A percentile compares a stretch with the other conserved stretches of the same genome.
These are phyloP conservation scores for Raffaelea ambrosiae DNA, from an alignment of 2,329 filamentous ascomycete genomes.

Conservation along the genomic window DNA sequence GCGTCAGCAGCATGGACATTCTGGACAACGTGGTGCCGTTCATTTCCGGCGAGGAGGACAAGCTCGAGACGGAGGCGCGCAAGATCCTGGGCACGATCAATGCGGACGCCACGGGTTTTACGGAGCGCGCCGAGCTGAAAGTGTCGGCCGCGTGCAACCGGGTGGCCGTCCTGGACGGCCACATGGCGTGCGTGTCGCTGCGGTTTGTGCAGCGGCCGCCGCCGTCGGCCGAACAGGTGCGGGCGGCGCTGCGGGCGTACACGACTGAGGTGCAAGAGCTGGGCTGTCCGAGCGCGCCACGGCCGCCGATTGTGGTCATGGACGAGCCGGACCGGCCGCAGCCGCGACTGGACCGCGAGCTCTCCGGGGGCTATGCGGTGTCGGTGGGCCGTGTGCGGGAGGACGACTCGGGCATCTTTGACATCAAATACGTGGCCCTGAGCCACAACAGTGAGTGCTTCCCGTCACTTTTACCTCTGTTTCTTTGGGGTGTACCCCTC, in stretches of 20 bases:
- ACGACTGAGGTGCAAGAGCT: conserved; percentile 72
- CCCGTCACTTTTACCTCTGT: not conserved
- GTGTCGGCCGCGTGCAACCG: conserved; percentile 87
- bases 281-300: conserved; percentile 79
- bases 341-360: conserved; percentile 79
- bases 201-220: conserved; percentile 68
- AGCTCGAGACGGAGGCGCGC: conserved; percentile 86
- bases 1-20: conserved; percentile 89
- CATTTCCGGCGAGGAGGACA: conserved; percentile 91
- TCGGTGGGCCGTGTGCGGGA: conserved; percentile 81
- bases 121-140: conserved; percentile 63
- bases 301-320: conserved; percentile 75
- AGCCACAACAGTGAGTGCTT: conserved; percentile 63
- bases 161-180: conserved; percentile 90
- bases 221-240: conserved; percentile 68
- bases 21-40: conserved; percentile 93
- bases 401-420: conserved; percentile 82
- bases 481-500: no score
- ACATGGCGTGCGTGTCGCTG: conserved; percentile 88
- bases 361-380: conserved; percentile 79
- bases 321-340: conserved; percentile 87
- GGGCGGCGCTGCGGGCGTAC: conserved; percentile 71
- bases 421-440: conserved; percentile 88
- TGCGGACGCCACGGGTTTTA: conserved; percentile 61
- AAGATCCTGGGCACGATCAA: conserved; percentile 85